Percentiles rank a stretch among this genome's conserved stretches.
Conservation (phyloP, 805 yeast species). For the Hanseniaspora vineae region DNA sequence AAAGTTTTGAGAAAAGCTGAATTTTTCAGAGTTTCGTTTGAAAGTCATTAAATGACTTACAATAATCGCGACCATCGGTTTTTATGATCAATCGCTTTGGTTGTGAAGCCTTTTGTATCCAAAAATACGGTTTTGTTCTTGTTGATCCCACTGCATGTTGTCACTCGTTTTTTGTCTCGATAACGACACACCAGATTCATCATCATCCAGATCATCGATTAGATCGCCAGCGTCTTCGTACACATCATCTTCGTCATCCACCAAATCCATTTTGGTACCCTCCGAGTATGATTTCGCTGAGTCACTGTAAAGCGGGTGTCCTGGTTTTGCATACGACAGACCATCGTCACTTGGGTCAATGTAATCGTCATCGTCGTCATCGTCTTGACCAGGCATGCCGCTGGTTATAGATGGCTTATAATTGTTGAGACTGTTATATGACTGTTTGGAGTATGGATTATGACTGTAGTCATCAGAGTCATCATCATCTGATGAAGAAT, state of each 20-base stretch:
- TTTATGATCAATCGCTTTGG: conserved; percentile 1
- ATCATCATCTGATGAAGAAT: neutral
- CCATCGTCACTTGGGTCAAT: conserved; percentile 78
- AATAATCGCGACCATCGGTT: neutral
- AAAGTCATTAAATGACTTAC: too few species aligned
- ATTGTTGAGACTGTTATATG: neutral
- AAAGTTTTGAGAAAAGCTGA: too few species aligned
- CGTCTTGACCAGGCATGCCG: conserved; percentile 10
- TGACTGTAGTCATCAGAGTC: neutral
- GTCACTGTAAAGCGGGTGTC: conserved; percentile 42
- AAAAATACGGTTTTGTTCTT: conserved; percentile 15
- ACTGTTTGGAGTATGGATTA: neutral
- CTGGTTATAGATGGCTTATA: neutral
- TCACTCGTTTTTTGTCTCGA: conserved; percentile 23
- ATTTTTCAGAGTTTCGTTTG: too few species aligned
- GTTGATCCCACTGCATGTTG: conserved; percentile 19
- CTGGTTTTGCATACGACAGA: conserved; percentile 49
- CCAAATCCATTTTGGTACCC: conserved; percentile 10
- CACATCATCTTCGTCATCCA: conserved; percentile 7
- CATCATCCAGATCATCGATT: conserved; percentile 13
- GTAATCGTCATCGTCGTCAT: conserved; percentile 51
- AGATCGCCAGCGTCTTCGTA: conserved; percentile 12
- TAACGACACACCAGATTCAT: conserved; percentile 21
- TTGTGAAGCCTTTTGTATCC: conserved; percentile 4
- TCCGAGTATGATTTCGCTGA: conserved; percentile 9